Conservation (phyloP, 768 basidiomycete species). For the Naematelia encephala region DNA sequence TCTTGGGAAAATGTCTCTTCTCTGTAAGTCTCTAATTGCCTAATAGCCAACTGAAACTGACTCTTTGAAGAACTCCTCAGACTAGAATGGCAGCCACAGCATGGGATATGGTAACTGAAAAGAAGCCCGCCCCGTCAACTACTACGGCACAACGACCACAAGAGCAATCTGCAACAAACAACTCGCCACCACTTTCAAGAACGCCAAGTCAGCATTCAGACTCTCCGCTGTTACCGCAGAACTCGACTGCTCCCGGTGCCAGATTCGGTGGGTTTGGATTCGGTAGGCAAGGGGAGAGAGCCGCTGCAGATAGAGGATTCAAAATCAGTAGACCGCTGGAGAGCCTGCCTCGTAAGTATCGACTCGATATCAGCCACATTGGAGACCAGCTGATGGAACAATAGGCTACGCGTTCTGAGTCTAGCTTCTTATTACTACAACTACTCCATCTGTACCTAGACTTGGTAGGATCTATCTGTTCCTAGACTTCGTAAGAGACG, state of each 20-base stretch:
- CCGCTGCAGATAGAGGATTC: constrained; percentile 61
- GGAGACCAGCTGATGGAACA: background rate
- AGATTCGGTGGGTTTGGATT: constrained; percentile 63
- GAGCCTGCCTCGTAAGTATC: constrained; percentile 41
- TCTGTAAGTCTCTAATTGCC: constrained; percentile 25
- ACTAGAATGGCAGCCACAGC: constrained; percentile 44
- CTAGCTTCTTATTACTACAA: no score
- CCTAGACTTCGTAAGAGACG: no score
- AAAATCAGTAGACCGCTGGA: constrained; percentile 43
- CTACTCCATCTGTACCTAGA: no score
- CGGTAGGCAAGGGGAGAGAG: constrained; percentile 72
- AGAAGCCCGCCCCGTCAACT: constrained; percentile 6
- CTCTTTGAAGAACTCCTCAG: constrained; percentile 46
- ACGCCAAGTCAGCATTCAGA: constrained; percentile 18
- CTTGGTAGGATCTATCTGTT: no score
- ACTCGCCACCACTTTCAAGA: constrained; percentile 5
- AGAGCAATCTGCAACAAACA: background rate
- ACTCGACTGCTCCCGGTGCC: constrained; percentile 24
- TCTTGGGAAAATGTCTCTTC: constrained; percentile 48
- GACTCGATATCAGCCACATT: no score
- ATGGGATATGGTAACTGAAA: constrained; percentile 44
- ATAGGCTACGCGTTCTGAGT: background rate
- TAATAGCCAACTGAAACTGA: no score
- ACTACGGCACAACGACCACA: background rate
- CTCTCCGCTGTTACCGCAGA: constrained; percentile 25